These are phyloP conservation scores for Brettanomyces bruxellensis DNA, from an alignment of 805 yeast species.

Conservation along the genomic window DNA sequence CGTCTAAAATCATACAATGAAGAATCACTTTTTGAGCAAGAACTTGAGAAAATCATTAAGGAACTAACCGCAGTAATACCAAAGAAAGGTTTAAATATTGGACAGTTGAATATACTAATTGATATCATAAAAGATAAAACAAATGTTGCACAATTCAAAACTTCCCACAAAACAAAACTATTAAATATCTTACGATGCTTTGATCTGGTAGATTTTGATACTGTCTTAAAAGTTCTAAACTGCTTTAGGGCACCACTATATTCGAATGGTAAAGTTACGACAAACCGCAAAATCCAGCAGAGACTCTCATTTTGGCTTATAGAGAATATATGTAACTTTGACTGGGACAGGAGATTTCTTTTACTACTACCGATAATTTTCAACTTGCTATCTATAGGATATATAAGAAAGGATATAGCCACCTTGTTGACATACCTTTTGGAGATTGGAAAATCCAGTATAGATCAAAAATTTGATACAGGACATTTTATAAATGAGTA, in stretches of 20 bases:
- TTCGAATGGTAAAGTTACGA: constrained; percentile 10
- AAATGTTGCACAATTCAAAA: constrained; percentile 9
- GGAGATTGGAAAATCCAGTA: constrained; percentile 5
- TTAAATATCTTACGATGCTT: constrained; percentile 10
- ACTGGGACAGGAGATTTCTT: constrained; percentile 11
- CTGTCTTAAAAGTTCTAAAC: constrained; percentile 13
- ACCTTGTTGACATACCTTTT: constrained; percentile 15
- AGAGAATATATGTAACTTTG: constrained; percentile 9
- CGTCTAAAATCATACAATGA: not conserved
- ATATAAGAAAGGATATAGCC: constrained; percentile 14
- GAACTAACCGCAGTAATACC: constrained; percentile 6
- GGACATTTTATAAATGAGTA: constrained; percentile 14
- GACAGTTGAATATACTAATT: constrained; percentile 13
- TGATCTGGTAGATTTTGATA: constrained; percentile 16
- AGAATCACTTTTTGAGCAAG: constrained; percentile 1
- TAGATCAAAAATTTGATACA: constrained; percentile 13
- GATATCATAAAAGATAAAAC: constrained; percentile 11
- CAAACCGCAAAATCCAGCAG: not conserved
- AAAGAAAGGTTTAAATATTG: constrained; percentile 10
- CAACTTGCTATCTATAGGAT: constrained; percentile 20
- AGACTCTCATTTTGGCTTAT: not conserved
- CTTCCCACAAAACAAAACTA: constrained; percentile 9
- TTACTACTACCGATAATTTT: constrained; percentile 16
- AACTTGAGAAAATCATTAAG: constrained; percentile 3
- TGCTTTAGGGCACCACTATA: constrained; percentile 15